Base-by-base conservation (phyloP, 192 early-diverging fungal genomes). In the Dissophora ornata region DNA sequence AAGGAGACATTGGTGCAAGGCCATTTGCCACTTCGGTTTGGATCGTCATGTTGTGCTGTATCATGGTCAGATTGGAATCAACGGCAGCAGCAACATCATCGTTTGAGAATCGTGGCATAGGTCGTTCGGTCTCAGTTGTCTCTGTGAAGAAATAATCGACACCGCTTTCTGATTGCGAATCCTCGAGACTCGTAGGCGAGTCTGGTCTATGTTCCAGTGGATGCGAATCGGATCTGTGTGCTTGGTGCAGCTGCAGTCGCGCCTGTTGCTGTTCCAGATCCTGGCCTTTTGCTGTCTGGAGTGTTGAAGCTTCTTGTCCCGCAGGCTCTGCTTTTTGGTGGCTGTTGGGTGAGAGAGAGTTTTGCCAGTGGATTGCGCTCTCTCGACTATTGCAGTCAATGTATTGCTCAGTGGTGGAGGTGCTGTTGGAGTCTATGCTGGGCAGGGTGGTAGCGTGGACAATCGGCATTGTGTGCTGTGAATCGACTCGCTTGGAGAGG, bases 111-210 rank as follows among this genome's bases (percentile, higher is more conserved):
- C 66, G 19, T 4, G 34, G 15, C 34, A 32, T 42, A 16, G 45
- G 26, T 52, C 36, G 32, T 16, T 29, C 44, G 8, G 53, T 32
- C 21, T 34, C 60, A 2, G 53, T 24, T 11, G 61, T 49, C 24
- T 63, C 69, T 0, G 15, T n/a, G 32, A 40, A 42, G 12, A 29
- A 56, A 30, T 47, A 49, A 38, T 74, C 70, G 33, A 42, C 15
- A 0, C 70, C 49, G 24, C 70, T 57, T 18, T 74, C 70, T 0
- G 70, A 74, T 10, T 59, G 48, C 19, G 70, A 74, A 45, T 74
- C 70, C 40, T 74, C 70, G 38, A 74, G 70, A 24, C 62, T 65
- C 8, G 70, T 49, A 19, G 70, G 70, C 3, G 70, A 74, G 49
- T 74, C 70, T 13, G 70, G 70, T n/a, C 66, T 46, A 38, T 41